phyloP scores from a whole-genome alignment of 805 yeast genomes.

The Suhomyces emberorum region DNA sequence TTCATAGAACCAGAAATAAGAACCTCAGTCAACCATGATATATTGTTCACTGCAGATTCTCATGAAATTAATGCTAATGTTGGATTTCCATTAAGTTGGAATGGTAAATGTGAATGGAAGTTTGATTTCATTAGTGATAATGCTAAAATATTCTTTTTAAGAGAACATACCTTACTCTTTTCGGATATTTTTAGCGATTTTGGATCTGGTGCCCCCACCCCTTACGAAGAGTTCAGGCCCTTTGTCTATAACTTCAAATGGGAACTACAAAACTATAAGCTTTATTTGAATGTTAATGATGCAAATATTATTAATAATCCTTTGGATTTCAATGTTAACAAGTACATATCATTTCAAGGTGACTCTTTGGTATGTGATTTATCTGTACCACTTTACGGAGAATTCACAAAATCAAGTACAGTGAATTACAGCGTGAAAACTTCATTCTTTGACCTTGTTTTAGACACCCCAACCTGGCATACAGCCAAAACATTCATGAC shows the following conservation, averaged over 20 bases:
- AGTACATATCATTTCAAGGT: slow-evolving; percentile 72
- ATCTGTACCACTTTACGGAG: slow-evolving; percentile 56
- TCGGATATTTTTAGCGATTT: slow-evolving; percentile 77
- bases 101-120: slow-evolving; percentile 69
- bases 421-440: slow-evolving; percentile 53
- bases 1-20: slow-evolving; percentile 61
- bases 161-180: slow-evolving; percentile 77
- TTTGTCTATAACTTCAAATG: slow-evolving; percentile 60
- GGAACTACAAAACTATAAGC: slow-evolving; percentile 51
- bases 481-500: slow-evolving; percentile 71
- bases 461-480: slow-evolving; percentile 91
- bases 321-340: slow-evolving; percentile 75
- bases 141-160: slow-evolving; percentile 59
- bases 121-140: slow-evolving; percentile 52
- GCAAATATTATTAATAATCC: slow-evolving; percentile 88
- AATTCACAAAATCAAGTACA: slow-evolving; percentile 49
- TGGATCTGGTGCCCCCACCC: slow-evolving; percentile 63
- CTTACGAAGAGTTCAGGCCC: slow-evolving; percentile 78
- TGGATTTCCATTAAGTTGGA: slow-evolving; percentile 80
- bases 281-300: slow-evolving; percentile 80
- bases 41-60: slow-evolving; percentile 58
- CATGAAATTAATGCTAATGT: slow-evolving; percentile 56
- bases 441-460: slow-evolving; percentile 54
- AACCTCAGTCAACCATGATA: slow-evolving; percentile 86
- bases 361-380: slow-evolving; percentile 46